phyloP scores from a whole-genome alignment of 139 green algal species.

The Mesotaenium endlicherianum region DNA sequence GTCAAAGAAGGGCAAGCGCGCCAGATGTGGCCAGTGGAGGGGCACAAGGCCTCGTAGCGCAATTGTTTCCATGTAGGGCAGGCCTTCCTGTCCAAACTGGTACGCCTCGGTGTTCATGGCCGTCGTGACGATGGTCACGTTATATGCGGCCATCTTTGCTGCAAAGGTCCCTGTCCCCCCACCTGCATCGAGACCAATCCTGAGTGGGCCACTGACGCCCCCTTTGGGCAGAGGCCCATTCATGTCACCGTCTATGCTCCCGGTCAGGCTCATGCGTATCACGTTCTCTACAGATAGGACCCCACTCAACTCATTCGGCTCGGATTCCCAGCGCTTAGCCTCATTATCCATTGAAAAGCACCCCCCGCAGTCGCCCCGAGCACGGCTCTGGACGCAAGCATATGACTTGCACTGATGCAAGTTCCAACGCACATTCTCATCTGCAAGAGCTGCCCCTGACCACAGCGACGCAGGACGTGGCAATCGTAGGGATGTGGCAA shows the following conservation, averaged over 20 bases:
- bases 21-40: not conserved
- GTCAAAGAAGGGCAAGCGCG: slow-evolving; percentile 7
- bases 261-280: not conserved
- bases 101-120: not conserved
- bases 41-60: not conserved
- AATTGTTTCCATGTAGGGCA: slow-evolving; percentile 13
- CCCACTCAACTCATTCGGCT: not conserved
- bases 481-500: not conserved
- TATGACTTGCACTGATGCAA: not conserved
- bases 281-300: not conserved
- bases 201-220: not conserved
- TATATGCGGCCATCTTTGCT: not conserved
- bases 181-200: not conserved
- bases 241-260: no score
- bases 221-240: no score
- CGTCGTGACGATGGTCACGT: not conserved
- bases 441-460: not conserved
- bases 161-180: not conserved
- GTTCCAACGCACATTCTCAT: not conserved
- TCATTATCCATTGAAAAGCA: not conserved
- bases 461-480: not conserved
- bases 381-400: not conserved
- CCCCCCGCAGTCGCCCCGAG: not conserved
- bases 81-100: not conserved
- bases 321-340: not conserved